Base-by-base conservation (phyloP, 2,329 filamentous ascomycete species). In the Fusarium longipes region DNA sequence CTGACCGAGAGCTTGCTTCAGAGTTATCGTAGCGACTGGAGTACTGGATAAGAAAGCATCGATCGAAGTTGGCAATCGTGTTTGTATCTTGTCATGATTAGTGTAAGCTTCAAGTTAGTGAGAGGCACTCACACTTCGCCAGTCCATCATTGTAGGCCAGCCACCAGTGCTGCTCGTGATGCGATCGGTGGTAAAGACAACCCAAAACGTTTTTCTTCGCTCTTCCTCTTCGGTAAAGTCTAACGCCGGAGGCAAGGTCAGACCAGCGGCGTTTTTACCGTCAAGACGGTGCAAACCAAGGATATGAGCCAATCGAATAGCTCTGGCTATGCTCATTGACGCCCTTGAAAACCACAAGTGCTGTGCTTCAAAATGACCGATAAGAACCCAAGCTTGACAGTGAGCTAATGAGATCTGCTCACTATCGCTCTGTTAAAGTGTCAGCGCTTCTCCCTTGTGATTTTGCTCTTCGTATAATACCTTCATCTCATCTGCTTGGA, bases 141-240 rank as follows among this genome's bases (percentile, higher is more conserved):
- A 86, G 63, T 96, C 90, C 44, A 96, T 88, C 22, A 87, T 82
- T 80, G 92, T 89, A 0, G 93, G 93, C 93, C 93, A 97, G 1
- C 93, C 93, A 8, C 92, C 95, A n/a, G 91, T 93, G 39, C 94
- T 91, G 71, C 90, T 93, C 4, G 91, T 89, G 78, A 94, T 94
- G 38, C 91, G 86, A 74, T 97, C 93, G 36, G 90, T 84, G 67
- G 88, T 91, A 69, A 93, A 96, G 1, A 88, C 84, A 70, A 89
- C 86, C 93, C 93, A 97, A 70, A 96, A 96, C 0, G 90, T 89
- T 64, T 93, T 84, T 58, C 93, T 84, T 48, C 93, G 84, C 76
- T 97, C 93, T 54, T 82, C 80, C 12, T 79, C 64, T 43, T 97
- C 93, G 1, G 86, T 88, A 89, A 91, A 96, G 74, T 93, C 91